A percentile compares a stretch with the other conserved stretches of the same genome.
Evolutionary conservation across 345 rosid genomes (phyloP).

Genomic region (Lumnitzera littorea): DNA sequence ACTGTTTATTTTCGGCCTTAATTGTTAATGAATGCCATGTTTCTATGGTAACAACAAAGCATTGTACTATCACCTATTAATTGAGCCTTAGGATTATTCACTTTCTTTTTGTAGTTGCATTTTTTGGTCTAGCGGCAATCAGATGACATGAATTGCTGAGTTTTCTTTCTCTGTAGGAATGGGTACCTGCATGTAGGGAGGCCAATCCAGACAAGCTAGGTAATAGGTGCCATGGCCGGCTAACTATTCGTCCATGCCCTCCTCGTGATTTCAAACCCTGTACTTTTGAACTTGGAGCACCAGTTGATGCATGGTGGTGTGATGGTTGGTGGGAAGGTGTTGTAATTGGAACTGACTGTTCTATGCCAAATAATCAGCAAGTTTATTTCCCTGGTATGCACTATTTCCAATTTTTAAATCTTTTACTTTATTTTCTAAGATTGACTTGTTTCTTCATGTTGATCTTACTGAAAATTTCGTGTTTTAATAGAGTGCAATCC

Average conservation of each 20-base stretch:
- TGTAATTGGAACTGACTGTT: conserved; percentile 11
- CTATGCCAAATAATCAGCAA: conserved; percentile 15
- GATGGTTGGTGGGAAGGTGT: conserved; percentile 58
- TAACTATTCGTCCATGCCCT: conserved; percentile 32
- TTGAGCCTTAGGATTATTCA: too few species aligned
- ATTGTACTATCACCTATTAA: too few species aligned
- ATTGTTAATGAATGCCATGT: too few species aligned
- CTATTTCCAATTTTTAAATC: neutral
- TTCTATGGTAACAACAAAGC: too few species aligned
- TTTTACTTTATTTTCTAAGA: neutral
- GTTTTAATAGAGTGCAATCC: neutral
- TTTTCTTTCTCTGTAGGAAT: conserved; percentile 28
- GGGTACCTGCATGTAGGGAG: conserved; percentile 26
- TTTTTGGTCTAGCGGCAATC: too few species aligned
- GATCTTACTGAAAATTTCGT: neutral
- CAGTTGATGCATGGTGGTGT: conserved; percentile 47
- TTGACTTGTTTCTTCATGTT: neutral
- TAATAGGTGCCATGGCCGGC: conserved; percentile 36
- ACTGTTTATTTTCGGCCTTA: too few species aligned
- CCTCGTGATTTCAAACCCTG: conserved; percentile 9
- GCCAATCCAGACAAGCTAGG: conserved; percentile 39
- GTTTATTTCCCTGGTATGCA: conserved; percentile 41
- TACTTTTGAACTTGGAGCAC: conserved; percentile 21
- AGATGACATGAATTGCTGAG: neutral
- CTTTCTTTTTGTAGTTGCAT: too few species aligned